Evolutionary conservation across 257 asterid species (phyloP).

Genomic region (Gentiana dahurica): DNA sequence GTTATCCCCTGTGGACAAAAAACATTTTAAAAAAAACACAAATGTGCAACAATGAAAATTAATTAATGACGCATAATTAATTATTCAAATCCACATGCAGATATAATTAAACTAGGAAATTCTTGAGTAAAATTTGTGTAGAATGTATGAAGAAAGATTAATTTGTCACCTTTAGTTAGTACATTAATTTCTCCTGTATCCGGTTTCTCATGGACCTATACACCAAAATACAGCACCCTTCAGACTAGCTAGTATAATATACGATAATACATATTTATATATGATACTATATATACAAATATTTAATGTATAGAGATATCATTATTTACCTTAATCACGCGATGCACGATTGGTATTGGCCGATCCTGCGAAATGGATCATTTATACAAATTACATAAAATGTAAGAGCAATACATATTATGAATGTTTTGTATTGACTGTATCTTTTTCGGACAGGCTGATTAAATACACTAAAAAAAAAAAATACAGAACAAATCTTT

Average conservation of each 20-base stretch:
- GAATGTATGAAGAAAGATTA: background rate
- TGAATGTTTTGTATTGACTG: too few relatives aligned
- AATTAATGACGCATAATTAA: background rate
- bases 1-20: constrained; percentile 42
- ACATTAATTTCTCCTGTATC: constrained; percentile 50
- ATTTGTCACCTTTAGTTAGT: constrained; percentile 66
- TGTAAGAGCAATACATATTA: too few relatives aligned
- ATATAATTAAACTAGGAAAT: too few relatives aligned
- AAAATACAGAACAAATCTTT: too few relatives aligned
- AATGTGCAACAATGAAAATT: background rate
- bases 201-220: constrained; percentile 53
- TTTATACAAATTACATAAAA: background rate
- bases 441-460: too few relatives aligned
- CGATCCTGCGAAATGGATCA: constrained; percentile 30
- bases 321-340: constrained; percentile 51
- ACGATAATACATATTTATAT: background rate
- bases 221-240: constrained; percentile 2
- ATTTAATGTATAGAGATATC: background rate
- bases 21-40: background rate
- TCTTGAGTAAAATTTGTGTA: background rate
- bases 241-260: background rate
- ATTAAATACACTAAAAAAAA: too few relatives aligned
- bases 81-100: background rate
- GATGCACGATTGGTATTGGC: constrained; percentile 71
- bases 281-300: too few relatives aligned